Percentiles rank a stretch among this genome's conserved stretches.
Conservation (phyloP, 495 filamentous ascomycete genomes). For the Pyrenopolyporus hunteri region DNA sequence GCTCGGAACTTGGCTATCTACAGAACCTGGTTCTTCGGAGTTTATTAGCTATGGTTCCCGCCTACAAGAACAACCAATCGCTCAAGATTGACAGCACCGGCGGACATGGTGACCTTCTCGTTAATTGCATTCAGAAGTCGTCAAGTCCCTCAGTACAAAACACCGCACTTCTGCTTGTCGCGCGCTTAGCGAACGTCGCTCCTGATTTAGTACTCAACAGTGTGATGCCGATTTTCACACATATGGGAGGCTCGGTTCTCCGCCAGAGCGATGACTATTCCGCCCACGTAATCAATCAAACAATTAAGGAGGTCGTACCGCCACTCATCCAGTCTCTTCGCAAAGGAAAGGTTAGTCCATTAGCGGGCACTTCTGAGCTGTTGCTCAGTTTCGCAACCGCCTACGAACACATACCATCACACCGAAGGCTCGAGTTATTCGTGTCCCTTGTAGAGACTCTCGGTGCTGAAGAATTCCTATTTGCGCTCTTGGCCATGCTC, state of each 20-base stretch:
- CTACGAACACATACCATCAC: conserved; percentile 90
- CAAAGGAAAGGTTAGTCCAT: conserved; percentile 73
- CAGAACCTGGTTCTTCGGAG: conserved; percentile 78
- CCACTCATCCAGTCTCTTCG: conserved; percentile 86
- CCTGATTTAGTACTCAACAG: conserved; percentile 92
- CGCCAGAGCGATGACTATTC: conserved; percentile 94
- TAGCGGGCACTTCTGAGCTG: conserved; percentile 81
- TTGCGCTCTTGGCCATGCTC: conserved; percentile 73
- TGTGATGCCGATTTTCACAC: conserved; percentile 98
- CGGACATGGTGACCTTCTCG: conserved; percentile 83
- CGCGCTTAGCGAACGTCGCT: conserved; percentile 77
- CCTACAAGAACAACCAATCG: conserved; percentile 64
- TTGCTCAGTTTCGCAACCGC: conserved; percentile 91
- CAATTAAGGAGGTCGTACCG: conserved; percentile 87
- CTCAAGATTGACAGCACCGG: conserved; percentile 72
- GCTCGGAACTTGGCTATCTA: conserved; percentile 83
- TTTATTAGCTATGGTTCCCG: conserved; percentile 78
- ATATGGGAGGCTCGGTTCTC: conserved; percentile 88
- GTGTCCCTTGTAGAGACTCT: conserved; percentile 79
- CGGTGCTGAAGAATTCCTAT: conserved; percentile 80
- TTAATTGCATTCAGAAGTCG: conserved; percentile 88
- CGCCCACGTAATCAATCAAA: conserved; percentile 87
- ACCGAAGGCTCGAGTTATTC: conserved; percentile 81
- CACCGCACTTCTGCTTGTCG: conserved; percentile 84
- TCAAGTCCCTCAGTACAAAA: conserved; percentile 91